Percentiles rank a stretch among this genome's conserved stretches.
These are phyloP conservation scores for Trametes elegans DNA, from an alignment of 768 basidiomycete genomes.

Conservation along the genomic window DNA sequence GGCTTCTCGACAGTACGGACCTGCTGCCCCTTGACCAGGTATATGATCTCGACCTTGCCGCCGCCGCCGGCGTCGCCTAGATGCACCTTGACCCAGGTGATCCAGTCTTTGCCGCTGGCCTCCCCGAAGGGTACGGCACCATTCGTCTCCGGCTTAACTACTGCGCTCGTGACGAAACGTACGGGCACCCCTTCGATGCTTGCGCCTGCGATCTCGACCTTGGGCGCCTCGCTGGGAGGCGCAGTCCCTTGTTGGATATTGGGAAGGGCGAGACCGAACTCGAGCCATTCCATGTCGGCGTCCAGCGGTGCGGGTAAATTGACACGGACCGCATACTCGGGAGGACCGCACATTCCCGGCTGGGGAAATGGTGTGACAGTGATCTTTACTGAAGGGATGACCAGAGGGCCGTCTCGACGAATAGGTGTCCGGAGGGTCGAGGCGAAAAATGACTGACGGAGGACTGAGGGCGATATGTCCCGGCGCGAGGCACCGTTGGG, in stretches of 20 bases:
- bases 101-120: constrained; percentile 56
- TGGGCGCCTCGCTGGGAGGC: constrained; percentile 33
- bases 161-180: constrained; percentile 50
- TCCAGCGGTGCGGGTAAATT: constrained; percentile 54
- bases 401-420: constrained; percentile 52
- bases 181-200: constrained; percentile 67
- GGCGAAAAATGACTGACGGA: constrained; percentile 24
- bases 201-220: constrained; percentile 54
- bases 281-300: constrained; percentile 67
- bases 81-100: constrained; percentile 62
- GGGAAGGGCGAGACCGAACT: constrained; percentile 67
- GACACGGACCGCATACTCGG: constrained; percentile 60
- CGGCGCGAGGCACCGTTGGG: constrained; percentile 22
- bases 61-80: constrained; percentile 51
- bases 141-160: constrained; percentile 36
- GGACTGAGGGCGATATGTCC: constrained; percentile 21
- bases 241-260: constrained; percentile 22
- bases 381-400: constrained; percentile 58
- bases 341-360: constrained; percentile 28
- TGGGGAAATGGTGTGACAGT: constrained; percentile 51
- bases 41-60: constrained; percentile 59
- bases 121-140: constrained; percentile 48
- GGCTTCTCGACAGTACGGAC: constrained; percentile 24
- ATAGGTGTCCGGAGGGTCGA: constrained; percentile 22
- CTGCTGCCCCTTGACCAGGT: constrained; percentile 46